A percentile compares a stretch with the other conserved stretches of the same genome.
Conservation (phyloP, 192 early-diverging fungal species). For the Geosiphon pyriformis region DNA sequence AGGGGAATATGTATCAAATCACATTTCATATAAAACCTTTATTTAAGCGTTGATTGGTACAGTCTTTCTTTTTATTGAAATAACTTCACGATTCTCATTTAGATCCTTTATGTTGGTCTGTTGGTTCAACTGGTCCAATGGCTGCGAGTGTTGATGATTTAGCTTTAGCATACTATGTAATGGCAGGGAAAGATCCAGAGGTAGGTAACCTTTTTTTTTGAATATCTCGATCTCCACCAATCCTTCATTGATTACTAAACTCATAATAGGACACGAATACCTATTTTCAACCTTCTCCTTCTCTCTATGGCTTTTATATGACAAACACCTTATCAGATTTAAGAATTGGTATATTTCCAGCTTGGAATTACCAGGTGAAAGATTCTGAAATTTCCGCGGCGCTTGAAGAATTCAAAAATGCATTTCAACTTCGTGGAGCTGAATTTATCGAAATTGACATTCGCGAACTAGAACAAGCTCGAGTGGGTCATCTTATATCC, state of each 20-base stretch:
- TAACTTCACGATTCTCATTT: not conserved
- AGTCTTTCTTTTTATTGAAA: not conserved
- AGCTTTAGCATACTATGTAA: conserved; percentile 57
- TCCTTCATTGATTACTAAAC: not conserved
- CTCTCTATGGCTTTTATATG: conserved; percentile 24
- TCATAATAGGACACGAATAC: conserved; percentile 38
- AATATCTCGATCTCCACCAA: not conserved
- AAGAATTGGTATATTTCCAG: conserved; percentile 53
- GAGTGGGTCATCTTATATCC: conserved; percentile 58
- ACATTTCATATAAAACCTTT: not conserved
- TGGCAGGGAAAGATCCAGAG: conserved; percentile 50
- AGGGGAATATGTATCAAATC: conserved; percentile 43
- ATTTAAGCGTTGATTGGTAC: not conserved
- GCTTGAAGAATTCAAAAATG: conserved; percentile 30
- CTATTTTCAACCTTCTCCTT: conserved; percentile 46
- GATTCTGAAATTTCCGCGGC: conserved; percentile 30
- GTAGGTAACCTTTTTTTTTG: conserved; percentile 22
- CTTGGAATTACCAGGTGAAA: conserved; percentile 39
- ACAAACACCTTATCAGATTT: conserved; percentile 40
- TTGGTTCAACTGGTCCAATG: conserved; percentile 63
- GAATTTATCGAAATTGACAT: conserved; percentile 55
- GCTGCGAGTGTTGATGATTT: conserved; percentile 63
- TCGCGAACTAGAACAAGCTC: conserved; percentile 50
- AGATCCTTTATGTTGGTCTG: conserved; percentile 46
- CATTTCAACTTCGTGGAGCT: conserved; percentile 48